Percentiles rank a stretch among this genome's conserved stretches.
Conservation (phyloP, 768 basidiomycete genomes). For the Cystobasidium ongulense region DNA sequence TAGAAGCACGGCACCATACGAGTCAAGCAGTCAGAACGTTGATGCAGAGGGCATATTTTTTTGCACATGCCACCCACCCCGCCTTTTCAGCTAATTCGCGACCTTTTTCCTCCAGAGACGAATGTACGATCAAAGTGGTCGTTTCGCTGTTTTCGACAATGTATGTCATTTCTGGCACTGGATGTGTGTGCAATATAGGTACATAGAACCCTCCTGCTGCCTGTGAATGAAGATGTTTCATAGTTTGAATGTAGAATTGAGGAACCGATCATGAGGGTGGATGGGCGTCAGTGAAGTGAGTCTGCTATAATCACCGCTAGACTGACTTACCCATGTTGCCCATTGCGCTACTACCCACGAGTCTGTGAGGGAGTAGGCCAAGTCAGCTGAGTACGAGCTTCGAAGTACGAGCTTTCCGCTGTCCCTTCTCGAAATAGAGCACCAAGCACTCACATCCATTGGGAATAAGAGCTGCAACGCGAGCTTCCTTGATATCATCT, state of each 20-base stretch:
- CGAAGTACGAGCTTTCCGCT: not conserved
- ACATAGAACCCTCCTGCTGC: constrained; percentile 41
- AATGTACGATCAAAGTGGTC: constrained; percentile 38
- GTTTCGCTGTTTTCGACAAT: constrained; percentile 40
- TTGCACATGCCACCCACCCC: constrained; percentile 25
- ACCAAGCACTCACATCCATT: constrained; percentile 17
- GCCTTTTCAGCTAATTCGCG: constrained; percentile 30
- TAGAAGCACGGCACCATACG: no score
- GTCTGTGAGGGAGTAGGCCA: not conserved
- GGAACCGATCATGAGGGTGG: not conserved
- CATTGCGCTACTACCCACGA: constrained; percentile 33
- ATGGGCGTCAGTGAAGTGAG: not conserved
- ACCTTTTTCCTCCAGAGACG: constrained; percentile 34
- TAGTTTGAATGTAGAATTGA: not conserved
- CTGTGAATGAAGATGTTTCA: not conserved
- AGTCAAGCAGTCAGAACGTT: constrained; percentile 5
- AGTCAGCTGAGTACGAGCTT: not conserved
- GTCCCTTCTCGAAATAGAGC: not conserved
- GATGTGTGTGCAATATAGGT: constrained; percentile 41
- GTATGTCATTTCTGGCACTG: constrained; percentile 42
- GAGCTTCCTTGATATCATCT: constrained; percentile 5
- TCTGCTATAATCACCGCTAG: not conserved
- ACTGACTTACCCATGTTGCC: constrained; percentile 25
- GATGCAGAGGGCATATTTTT: not conserved
- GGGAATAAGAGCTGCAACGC: constrained; percentile 24